These are phyloP conservation scores for Candida yuanshanica DNA, from an alignment of 805 yeast species.

Conservation along the genomic window DNA sequence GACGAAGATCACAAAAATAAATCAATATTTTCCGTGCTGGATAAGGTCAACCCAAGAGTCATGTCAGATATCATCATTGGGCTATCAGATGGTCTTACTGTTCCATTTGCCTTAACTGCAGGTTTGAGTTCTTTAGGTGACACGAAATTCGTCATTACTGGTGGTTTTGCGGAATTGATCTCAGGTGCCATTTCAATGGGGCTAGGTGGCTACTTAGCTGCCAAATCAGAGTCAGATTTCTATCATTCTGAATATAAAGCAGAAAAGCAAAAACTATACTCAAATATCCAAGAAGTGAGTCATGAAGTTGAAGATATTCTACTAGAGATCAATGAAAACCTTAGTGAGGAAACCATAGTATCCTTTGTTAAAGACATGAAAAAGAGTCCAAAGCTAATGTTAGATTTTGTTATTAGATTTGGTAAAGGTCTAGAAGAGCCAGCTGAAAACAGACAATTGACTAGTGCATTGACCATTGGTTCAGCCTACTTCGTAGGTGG, in stretches of 20 bases:
- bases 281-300: conserved; percentile 57
- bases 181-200: conserved; percentile 99
- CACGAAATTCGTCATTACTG: conserved; percentile 86
- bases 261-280: conserved; percentile 64
- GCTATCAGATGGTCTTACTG: conserved; percentile 90
- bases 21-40: conserved; percentile 24
- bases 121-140: conserved; percentile 90
- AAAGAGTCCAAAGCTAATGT: conserved; percentile 67
- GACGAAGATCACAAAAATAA: conserved; percentile 7
- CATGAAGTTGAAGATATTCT: conserved; percentile 79
- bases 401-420: conserved; percentile 79
- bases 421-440: conserved; percentile 96
- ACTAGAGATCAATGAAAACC: conserved; percentile 53
- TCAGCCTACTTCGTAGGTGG: conserved; percentile 88
- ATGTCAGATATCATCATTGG: conserved; percentile 94
- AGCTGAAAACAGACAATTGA: conserved; percentile 82
- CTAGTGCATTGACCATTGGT: conserved; percentile 88
- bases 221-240: conserved; percentile 79
- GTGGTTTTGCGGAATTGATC: conserved; percentile 96
- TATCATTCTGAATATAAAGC: conserved; percentile 64
- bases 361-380: conserved; percentile 75
- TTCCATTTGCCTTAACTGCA: conserved; percentile 98
- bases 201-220: conserved; percentile 93
- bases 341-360: conserved; percentile 65
- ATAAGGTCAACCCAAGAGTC: conserved; percentile 78